Evolutionary conservation across 192 early-diverging fungal genomes (phyloP), one percentile per base, ranked within the genome.

Genomic region (Backusella tarrabulga): DNA sequence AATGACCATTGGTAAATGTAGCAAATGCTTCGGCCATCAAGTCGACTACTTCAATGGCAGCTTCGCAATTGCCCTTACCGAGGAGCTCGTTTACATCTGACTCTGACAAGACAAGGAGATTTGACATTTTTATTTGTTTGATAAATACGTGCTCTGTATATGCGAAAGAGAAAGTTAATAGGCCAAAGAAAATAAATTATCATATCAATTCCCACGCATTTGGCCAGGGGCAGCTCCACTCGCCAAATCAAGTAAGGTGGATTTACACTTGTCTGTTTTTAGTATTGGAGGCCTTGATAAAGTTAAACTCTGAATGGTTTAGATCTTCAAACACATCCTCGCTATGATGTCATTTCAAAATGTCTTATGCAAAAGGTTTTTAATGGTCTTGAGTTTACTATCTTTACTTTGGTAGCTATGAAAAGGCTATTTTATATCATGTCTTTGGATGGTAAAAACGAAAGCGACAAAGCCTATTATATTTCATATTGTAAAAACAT

Each of bases 11-110:
- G n/a, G 52, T 79, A 32, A 76, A 79, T 6, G 71, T 52, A 23
- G 50, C 23, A 67, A 82, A 82, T 4, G 77, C 79, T 15, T 67
- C 52, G 0, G 77, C 67, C 81, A 83, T 83, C 46, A 79, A 60
- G 9, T 75, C 75, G 6, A 83, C 63, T 3, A 81, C 23, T 35
- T 81, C 19, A 32, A 42, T 54, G 1, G 76, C 69, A 15, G 34
- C 50, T 38, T 50, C 23, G 1, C 29, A 7, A 44, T 72, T 54
- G 9, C 70, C 76, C 52, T 77, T 50, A 6, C 35, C 32, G 9
- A 77, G 44, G 1, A 72, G 1, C 35, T 72, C 15, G 44, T 72
- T 36, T 21, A 77, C 36, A 42, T 77, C 76, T 3, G 44, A n/a
- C 34, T 32, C 6, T 21, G 76, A 77, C 32, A 77, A 44, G 38